A percentile compares a stretch with the other conserved stretches of the same genome.
Conservation (phyloP, 1,284 basidiomycete species). For the Ganoderma leucocontextum region DNA sequence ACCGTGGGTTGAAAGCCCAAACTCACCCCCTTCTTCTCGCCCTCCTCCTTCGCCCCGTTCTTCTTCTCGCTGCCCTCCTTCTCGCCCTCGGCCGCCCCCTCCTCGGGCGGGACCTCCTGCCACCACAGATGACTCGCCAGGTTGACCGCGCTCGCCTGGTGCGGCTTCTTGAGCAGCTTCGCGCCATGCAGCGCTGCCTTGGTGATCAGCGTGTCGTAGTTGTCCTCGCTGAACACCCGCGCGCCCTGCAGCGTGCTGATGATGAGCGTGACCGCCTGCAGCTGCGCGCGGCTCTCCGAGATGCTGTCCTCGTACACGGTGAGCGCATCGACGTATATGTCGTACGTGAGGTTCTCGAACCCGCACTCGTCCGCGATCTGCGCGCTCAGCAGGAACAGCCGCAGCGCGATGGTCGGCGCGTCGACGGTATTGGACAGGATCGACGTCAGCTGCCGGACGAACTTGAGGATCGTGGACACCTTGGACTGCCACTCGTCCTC, state of each 20-base stretch:
- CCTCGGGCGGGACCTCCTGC: conserved; percentile 70
- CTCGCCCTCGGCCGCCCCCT: conserved; percentile 42
- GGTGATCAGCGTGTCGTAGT: conserved; percentile 95
- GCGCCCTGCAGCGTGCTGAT: conserved; percentile 88
- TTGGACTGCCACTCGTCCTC: conserved; percentile 87
- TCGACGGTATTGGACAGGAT: conserved; percentile 93
- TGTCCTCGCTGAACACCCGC: conserved; percentile 88
- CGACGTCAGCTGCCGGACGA: conserved; percentile 89
- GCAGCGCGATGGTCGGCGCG: conserved; percentile 87
- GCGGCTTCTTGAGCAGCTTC: conserved; percentile 94
- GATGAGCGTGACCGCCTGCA: conserved; percentile 93
- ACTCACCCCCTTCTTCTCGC: conserved; percentile 69
- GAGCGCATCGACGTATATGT: conserved; percentile 95
- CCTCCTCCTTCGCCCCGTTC: conserved; percentile 53
- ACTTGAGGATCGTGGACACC: conserved; percentile 87
- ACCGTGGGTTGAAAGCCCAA: conserved; percentile 42
- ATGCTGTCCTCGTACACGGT: conserved; percentile 96
- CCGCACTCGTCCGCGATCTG: conserved; percentile 93
- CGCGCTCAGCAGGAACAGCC: conserved; percentile 92
- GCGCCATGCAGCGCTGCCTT: conserved; percentile 95
- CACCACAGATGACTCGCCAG: conserved; percentile 97
- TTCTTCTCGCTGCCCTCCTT: conserved; percentile 46
- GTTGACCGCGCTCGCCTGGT: conserved; percentile 94
- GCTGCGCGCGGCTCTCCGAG: conserved; percentile 89
- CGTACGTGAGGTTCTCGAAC: conserved; percentile 94